Evolutionary conservation across 225 moss, liverwort and hornwort genomes (phyloP).

Genomic region (Sphagnum contortum): DNA sequence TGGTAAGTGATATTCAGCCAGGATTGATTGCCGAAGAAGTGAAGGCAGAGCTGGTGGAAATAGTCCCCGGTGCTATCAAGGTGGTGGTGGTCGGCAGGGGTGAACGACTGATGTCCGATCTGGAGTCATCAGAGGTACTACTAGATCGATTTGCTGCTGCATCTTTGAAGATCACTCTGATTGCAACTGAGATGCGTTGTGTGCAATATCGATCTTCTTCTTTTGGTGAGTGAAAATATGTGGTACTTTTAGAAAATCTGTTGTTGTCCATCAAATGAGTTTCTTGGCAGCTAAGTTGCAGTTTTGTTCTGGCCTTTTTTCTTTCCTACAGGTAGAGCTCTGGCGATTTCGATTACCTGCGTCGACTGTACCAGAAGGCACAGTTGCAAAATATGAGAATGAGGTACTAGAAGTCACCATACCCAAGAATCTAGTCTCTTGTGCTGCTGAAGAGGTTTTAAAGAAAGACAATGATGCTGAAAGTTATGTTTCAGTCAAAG

Average conservation of each 20-base stretch:
- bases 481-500: not conserved
- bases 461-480: constrained; percentile 4
- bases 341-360: constrained; percentile 60
- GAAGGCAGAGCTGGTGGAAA: constrained; percentile 50
- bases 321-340: constrained; percentile 19
- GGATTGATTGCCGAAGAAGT: constrained; percentile 19
- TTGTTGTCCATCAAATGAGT: too few relatives aligned
- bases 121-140: constrained; percentile 2
- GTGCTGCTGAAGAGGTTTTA: not conserved
- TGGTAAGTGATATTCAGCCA: constrained; percentile 17
- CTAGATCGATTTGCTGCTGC: too few relatives aligned
- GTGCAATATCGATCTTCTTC: too few relatives aligned
- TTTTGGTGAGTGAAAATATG: not conserved
- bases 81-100: constrained; percentile 35
- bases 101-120: not conserved
- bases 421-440: constrained; percentile 24
- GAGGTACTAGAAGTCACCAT: constrained; percentile 32
- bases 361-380: constrained; percentile 25
- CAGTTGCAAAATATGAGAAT: constrained; percentile 28
- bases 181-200: too few relatives aligned
- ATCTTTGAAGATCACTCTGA: not conserved
- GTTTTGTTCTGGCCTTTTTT: not conserved
- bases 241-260: too few relatives aligned
- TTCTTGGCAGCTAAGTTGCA: too few relatives aligned
- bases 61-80: constrained; percentile 54